Evolutionary conservation across 495 filamentous ascomycete genomes (phyloP), one percentile per base, ranked within the genome.

Genomic region (Neurospora tetrasperma): DNA sequence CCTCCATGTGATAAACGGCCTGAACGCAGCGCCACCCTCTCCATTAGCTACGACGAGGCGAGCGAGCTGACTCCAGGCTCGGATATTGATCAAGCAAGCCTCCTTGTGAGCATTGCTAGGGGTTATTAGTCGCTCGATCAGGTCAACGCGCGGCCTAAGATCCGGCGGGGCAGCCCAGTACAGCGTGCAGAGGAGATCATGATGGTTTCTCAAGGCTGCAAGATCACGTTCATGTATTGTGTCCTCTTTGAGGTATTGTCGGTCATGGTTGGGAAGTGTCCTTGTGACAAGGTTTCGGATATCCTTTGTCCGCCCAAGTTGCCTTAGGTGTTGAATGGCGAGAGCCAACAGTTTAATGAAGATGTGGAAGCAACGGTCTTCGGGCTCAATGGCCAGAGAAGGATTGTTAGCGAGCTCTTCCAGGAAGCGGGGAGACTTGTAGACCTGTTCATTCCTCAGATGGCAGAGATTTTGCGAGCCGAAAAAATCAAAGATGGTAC

Each of bases 341-440:
- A 89, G 80, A 18, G 87, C 94, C 59, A 97, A 82, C 27, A 93
- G 89, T 78, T 99, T 99, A 59, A 98, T 85, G 71, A 97, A 89
- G n/a, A 97, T 90, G 79, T 97, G 92, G 75, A 99, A 99, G 73
- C 93, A 93, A n/a, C 88, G 87, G 76, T 99, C 96, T 39, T 90
- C 89, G 6, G 87, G 80, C 68, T 87, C 84, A 42, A 91, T 80
- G 14, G 86, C 83, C 18, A 97, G 80, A 2, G 84, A 84, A 9
- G 91, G 92, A 18, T 84, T 83, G 38, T 82, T 77, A 70, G 90
- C 86, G 3, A 98, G 89, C 66, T 90, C 81, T 71, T 93, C 89
- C 7, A 98, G 88, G 74, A 97, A 98, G 7, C 80, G 79, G 6
- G 93, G 92, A 2, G 96, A 97, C 46, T 87, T 88, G 73, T 88